Base-by-base conservation (phyloP, 352 stramenopile genomes). In the Phytopythium mirpurense region DNA sequence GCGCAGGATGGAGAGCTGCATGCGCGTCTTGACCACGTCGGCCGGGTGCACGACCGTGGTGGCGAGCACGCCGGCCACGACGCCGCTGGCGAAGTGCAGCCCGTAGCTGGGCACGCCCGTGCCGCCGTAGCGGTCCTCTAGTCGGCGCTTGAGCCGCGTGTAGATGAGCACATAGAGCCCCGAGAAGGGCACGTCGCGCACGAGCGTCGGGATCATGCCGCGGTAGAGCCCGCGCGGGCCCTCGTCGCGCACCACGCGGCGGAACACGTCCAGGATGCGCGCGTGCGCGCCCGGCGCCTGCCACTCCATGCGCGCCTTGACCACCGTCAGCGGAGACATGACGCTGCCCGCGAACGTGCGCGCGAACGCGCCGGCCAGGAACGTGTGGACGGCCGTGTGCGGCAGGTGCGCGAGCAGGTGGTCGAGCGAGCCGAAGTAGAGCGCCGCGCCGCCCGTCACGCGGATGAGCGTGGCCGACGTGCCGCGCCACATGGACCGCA, bases 251-350 rank as follows among this genome's bases (percentile, higher is more conserved):
- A 90, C 59, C 15, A 94, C 79, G 40, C 83, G 61, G 18, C 72
- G 77, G 41, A 93, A 68, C 44, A 88, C 74, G 18, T 87, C 62
- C 29, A 85, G 40, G 32, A 54, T 43, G 48, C 83, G 90, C 58
- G 71, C 81, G 15, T 60, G 59, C 51, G 77, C 75, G 34, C 78
- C 73, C 3, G 81, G 63, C 10, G 78, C 66, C 32, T 88, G 63
- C 66, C 82, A 93, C 67, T 95, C 86, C 80, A 95, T 91, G 29
- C 84, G 68, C 18, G 84, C 79, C 65, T 95, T 95, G 41, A 95
- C 72, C 57, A 95, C 83, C 38, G 86, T 95, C 35, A 95, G 71
- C 9, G 86, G 86, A 5, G 83, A 92, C 68, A 93, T 85, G 37
- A 95, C 57, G 42, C 73, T 65, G 18, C 80, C 80, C 2, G 83